These are phyloP conservation scores for Alternaria infectoria DNA, from an alignment of 2,329 filamentous ascomycete species.

Conservation along the genomic window DNA sequence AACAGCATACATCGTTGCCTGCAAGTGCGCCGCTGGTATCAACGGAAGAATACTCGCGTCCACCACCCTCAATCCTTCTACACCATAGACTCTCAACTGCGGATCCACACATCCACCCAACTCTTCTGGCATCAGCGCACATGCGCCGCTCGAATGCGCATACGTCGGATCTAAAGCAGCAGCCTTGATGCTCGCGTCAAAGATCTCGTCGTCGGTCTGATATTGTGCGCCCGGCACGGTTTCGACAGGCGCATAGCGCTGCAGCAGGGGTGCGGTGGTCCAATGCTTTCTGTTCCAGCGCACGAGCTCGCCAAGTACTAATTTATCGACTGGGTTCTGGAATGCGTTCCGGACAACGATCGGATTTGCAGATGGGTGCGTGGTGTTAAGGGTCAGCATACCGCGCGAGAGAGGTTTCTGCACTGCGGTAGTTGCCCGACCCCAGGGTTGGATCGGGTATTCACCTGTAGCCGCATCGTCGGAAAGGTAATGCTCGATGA, in stretches of 20 bases:
- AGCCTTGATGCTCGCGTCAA: constrained; percentile 3
- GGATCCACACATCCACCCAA: constrained; percentile 24
- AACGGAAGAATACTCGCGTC: constrained; percentile 31
- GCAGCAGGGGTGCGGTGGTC: constrained; percentile 36
- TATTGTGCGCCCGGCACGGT: constrained; percentile 27
- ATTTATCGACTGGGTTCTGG: constrained; percentile 41
- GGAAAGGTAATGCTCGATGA: constrained; percentile 3
- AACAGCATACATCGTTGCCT: constrained; percentile 34
- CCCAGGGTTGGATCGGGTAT: constrained; percentile 23
- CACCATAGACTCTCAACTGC: constrained; percentile 24
- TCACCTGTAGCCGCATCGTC: constrained; percentile 33
- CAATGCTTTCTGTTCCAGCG: constrained; percentile 42
- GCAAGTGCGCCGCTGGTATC: constrained; percentile 25
- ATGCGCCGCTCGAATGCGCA: constrained; percentile 23
- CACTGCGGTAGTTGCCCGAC: constrained; percentile 8
- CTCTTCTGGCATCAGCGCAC: constrained; percentile 29
- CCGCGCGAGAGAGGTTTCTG: constrained; percentile 38
- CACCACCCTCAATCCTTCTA: constrained; percentile 25
- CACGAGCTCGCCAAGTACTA: constrained; percentile 36
- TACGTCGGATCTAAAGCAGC: constrained; percentile 13
- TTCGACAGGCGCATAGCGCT: constrained; percentile 37
- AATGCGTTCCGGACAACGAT: constrained; percentile 38
- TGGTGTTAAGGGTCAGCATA: constrained; percentile 41
- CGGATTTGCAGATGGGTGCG: constrained; percentile 34
- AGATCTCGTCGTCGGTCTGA: constrained; percentile 23